Evolutionary conservation across 495 filamentous ascomycete genomes (phyloP).

Genomic region (Penicillium lagena): DNA sequence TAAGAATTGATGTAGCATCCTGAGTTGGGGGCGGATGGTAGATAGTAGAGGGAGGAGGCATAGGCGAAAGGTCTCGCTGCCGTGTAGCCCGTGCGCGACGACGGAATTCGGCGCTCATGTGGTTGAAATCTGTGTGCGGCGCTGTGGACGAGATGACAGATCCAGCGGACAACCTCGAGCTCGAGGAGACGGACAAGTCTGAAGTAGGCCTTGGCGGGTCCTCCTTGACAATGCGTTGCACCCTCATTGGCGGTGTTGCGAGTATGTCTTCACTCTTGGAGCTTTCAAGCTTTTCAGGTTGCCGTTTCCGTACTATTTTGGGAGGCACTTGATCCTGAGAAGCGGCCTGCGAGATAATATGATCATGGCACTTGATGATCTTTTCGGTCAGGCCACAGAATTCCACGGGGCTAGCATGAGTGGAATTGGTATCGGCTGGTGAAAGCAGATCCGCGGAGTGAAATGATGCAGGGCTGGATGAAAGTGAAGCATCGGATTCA

Average conservation of each 20-base stretch:
- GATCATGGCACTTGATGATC: too few species aligned
- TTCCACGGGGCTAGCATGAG: slow-evolving; percentile 21
- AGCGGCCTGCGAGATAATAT: too few species aligned
- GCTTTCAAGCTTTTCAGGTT: not conserved
- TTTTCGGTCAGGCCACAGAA: slow-evolving; percentile 14
- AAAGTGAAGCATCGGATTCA: slow-evolving; percentile 29
- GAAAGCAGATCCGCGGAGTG: slow-evolving; percentile 45
- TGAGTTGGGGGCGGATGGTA: slow-evolving; percentile 46
- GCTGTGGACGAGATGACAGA: slow-evolving; percentile 1
- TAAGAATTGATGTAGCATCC: slow-evolving; percentile 60
- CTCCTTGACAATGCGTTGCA: not conserved
- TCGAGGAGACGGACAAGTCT: not conserved
- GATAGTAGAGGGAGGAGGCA: slow-evolving; percentile 61
- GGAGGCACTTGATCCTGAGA: too few species aligned
- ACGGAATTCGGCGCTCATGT: slow-evolving; percentile 44
- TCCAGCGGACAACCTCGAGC: not conserved
- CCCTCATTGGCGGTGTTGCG: not conserved
- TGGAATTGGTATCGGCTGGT: slow-evolving; percentile 12
- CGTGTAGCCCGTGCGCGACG: slow-evolving; percentile 47
- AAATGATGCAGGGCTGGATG: slow-evolving; percentile 56
- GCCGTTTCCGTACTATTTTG: not conserved
- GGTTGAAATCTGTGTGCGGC: slow-evolving; percentile 37
- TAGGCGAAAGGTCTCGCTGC: slow-evolving; percentile 59
- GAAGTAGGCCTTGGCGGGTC: slow-evolving; percentile 1
- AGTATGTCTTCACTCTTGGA: not conserved